Conservation (phyloP, 1,139 yeast genomes). For the Sugiyamaella neomexicana region DNA sequence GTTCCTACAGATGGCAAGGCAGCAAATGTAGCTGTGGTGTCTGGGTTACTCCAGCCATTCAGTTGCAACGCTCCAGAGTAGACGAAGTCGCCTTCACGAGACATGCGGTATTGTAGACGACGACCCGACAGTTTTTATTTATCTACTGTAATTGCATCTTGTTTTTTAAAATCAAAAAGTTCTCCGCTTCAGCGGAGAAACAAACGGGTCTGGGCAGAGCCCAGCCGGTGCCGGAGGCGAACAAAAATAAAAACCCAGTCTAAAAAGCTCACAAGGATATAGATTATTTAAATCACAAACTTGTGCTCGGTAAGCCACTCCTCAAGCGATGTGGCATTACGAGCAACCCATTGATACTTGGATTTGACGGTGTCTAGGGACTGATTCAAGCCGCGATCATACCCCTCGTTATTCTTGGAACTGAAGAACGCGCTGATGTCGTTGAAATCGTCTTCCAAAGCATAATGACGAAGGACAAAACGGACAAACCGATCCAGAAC, state of each 20-base stretch:
- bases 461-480: slow-evolving; percentile 51
- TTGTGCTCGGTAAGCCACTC: slow-evolving; percentile 31
- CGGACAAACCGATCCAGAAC: slow-evolving; percentile 65
- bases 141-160: neutral
- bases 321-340: slow-evolving; percentile 39
- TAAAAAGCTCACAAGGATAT: no score
- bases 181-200: neutral
- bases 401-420: slow-evolving; percentile 52
- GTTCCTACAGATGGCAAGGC: slow-evolving; percentile 95
- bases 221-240: slow-evolving; percentile 10
- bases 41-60: slow-evolving; percentile 95
- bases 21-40: slow-evolving; percentile 91
- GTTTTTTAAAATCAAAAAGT: neutral
- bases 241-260: no score
- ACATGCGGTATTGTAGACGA: slow-evolving; percentile 17
- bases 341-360: slow-evolving; percentile 36
- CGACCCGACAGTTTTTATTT: neutral
- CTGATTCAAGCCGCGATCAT: slow-evolving; percentile 39
- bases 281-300: slow-evolving; percentile 1
- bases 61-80: slow-evolving; percentile 75
- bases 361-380: slow-evolving; percentile 36
- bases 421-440: slow-evolving; percentile 55
- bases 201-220: slow-evolving; percentile 1
- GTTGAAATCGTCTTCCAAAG: slow-evolving; percentile 45
- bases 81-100: slow-evolving; percentile 52